Base-by-base conservation (phyloP, 345 rosid genomes). In the Acer yangbiense region DNA sequence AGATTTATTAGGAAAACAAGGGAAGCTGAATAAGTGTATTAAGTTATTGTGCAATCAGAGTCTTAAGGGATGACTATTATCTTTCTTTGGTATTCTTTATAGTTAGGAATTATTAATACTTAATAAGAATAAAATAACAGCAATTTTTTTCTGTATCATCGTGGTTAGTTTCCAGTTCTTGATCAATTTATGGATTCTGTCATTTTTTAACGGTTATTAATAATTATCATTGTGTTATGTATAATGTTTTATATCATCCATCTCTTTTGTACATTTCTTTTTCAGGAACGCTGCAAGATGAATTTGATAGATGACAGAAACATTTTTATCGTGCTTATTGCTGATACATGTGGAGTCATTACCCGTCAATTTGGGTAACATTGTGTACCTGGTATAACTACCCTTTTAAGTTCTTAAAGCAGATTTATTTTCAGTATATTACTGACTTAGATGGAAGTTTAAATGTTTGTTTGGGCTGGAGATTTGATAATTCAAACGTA, bases 281-380 rank as follows among this genome's bases (percentile, higher is more conserved):
- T 58, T 60, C 67, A 39, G 55, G 39, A 72, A n/a, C 25, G 25
- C 4, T 20, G 54, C 52, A 57, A 72, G 75, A 58, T 58, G 41
- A 25, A n/a, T 43, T 35, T 57, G 54, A 29, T 39, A 72, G 23
- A 57, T 55, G 57, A 60, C 20, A 29, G 12, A 6, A 23, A 20
- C 60, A 48, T 10, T 25, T 48, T 46, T 46, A 9, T 13, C 14
- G 2, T 46, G 50, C 50, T 46, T 46, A 46, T 46, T 46, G 50
- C 50, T 46, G 12, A 46, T 46, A 2, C 13, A 9, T 3, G 3
- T 46, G 50, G 35, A 12, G 32, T 1, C 14, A 29, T 60, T 63
- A 14, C 7, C 75, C 0, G 52, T 32, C 10, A 12, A 35, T 72
- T 72, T 72, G 7, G 18, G 50, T 35, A 58, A 63, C 46, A 57